Evolutionary conservation across 2,329 filamentous ascomycete genomes (phyloP).

Genomic region (Talaromyces rugulosus): DNA sequence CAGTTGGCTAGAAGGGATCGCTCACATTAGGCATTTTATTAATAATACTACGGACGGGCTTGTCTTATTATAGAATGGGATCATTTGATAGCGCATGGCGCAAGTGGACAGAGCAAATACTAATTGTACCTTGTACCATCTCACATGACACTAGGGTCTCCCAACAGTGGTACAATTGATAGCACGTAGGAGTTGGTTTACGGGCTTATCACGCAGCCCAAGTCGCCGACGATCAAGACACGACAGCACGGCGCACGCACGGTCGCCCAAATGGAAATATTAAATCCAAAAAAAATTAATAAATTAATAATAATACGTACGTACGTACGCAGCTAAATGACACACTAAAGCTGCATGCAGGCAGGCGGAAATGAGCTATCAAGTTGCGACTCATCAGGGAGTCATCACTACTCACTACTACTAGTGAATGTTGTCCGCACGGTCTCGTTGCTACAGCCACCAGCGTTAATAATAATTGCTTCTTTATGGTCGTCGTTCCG

Average conservation of each 20-base stretch:
- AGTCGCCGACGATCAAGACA: neutral
- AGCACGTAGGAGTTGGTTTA: neutral
- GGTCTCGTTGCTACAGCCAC: too few relatives aligned
- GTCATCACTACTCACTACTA: too few relatives aligned
- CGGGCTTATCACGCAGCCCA: neutral
- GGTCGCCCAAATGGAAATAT: neutral
- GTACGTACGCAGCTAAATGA: too few relatives aligned
- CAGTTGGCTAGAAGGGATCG: neutral
- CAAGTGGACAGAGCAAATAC: neutral
- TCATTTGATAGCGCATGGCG: neutral
- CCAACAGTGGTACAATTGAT: neutral
- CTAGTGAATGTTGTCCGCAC: too few relatives aligned
- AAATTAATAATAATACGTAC: too few relatives aligned
- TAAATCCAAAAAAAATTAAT: too few relatives aligned
- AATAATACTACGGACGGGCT: neutral
- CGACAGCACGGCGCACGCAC: neutral
- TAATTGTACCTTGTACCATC: too few relatives aligned
- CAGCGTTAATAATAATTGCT: too few relatives aligned
- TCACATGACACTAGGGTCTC: neutral
- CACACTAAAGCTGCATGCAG: too few relatives aligned
- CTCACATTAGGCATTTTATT: neutral
- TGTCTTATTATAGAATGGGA: neutral
- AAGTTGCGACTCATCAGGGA: too few relatives aligned
- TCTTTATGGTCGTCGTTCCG: too few relatives aligned
- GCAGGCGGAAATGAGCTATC: too few relatives aligned